Base-by-base conservation (phyloP, 1,284 basidiomycete genomes). In the Pseudozyma sp. region DNA sequence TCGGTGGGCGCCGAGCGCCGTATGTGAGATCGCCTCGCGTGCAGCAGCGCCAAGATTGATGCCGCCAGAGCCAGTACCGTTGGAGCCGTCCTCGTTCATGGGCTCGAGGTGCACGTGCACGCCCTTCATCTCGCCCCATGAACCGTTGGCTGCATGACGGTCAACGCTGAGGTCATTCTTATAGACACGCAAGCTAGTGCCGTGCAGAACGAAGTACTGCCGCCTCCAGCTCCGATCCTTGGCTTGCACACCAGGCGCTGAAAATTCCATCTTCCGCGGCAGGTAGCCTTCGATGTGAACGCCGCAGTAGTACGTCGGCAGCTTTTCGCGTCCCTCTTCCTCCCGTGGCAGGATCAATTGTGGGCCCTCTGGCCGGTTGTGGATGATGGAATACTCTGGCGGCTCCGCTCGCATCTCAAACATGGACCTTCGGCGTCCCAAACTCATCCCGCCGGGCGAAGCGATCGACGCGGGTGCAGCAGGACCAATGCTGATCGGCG, bases 181-280 rank as follows among this genome's bases (percentile, higher is more conserved):
- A 87, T 94, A 99, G 59, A 98, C 88, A 67, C 89, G 89, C 81
- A 99, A 90, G 71, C 88, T 88, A 6, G 96, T 99, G 42, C 96
- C 97, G 81, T 97, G 94, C 43, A 99, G 86, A 71, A 97, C 93
- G 84, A 94, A 93, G 80, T 96, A 89, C 66, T 91, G 89, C 54
- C 92, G 88, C 74, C 91, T 90, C 96, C 96, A 99, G 80, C 93
- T 93, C 39, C 97, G 88, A 81, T 97, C 94, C 81, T 88, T 90
- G 16, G 94, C 91, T 83, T 96, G 93, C 4, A 94, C 87, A 9
- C 94, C 93, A 0, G 94, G 93, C 14, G 88, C 86, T 1, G 86
- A 87, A 83, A 99, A 98, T 87, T 99, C 96, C 91, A 96, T 90
- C 88, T 99, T 99, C 54, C 93, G 90, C 5, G 92, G 92, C 86